A percentile compares a stretch with the other conserved stretches of the same genome.
These are phyloP conservation scores for Lodderomyces margitis DNA, from an alignment of 1,139 yeast species.

Conservation along the genomic window DNA sequence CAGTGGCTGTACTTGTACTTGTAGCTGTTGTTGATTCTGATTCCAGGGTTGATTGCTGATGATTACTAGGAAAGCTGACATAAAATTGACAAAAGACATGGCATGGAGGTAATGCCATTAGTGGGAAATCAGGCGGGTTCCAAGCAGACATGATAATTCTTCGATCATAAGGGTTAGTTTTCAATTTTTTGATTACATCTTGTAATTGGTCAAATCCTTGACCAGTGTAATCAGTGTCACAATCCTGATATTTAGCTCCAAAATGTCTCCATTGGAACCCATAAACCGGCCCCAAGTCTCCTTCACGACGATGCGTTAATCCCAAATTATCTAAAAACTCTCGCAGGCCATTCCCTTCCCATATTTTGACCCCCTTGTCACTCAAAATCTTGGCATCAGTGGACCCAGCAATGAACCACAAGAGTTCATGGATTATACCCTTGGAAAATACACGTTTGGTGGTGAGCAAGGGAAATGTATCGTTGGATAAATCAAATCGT, in stretches of 20 bases:
- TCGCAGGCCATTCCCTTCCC: conserved; percentile 99
- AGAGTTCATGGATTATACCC: conserved; percentile 82
- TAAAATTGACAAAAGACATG: conserved; percentile 95
- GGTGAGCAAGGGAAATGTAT: conserved; percentile 80
- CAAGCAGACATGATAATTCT: conserved; percentile 94
- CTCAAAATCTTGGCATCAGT: conserved; percentile 81
- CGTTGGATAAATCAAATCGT: conserved; percentile 72
- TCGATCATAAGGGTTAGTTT: conserved; percentile 88
- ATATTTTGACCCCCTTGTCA: conserved; percentile 85
- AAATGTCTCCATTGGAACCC: conserved; percentile 99
- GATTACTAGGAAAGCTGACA: conserved; percentile 67
- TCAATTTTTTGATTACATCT: conserved; percentile 74
- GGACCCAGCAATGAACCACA: conserved; percentile 90
- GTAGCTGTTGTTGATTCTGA: no score
- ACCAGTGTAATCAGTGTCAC: conserved; percentile 83
- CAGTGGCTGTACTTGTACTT: no score
- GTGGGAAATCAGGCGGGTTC: conserved; percentile 93
- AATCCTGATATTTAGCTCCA: conserved; percentile 85
- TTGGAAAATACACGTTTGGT: conserved; percentile 90
- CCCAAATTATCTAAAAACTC: conserved; percentile 87
- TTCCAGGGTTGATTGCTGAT: conserved; percentile 18
- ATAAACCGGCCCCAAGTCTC: conserved; percentile 96
- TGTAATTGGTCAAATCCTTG: conserved; percentile 89
- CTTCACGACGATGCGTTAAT: conserved; percentile 74
- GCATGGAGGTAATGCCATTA: conserved; percentile 98